These are phyloP conservation scores for Trichopus zeylanicus DNA, from an alignment of 116 monocot genomes.

Conservation along the genomic window DNA sequence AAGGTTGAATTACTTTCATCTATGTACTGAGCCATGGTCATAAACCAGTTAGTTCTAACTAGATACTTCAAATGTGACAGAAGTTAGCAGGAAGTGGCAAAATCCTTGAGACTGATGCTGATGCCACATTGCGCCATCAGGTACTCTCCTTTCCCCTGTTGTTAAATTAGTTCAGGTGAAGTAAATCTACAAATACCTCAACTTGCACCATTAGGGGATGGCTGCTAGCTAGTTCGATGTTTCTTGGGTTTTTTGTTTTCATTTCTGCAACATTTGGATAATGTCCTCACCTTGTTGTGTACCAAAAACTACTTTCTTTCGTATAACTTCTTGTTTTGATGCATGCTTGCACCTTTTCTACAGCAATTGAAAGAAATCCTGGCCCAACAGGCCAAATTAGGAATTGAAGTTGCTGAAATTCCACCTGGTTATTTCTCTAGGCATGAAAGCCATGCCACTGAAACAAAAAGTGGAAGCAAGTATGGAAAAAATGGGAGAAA, in stretches of 20 bases:
- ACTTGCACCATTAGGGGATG: too few species aligned
- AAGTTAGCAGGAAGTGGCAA: conserved; percentile 14
- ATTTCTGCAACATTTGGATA: background rate
- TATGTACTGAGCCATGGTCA: background rate
- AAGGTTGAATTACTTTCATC: conserved; percentile 28
- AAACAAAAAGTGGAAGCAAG: background rate
- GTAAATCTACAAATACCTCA: too few species aligned
- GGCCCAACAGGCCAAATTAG: conserved; percentile 78
- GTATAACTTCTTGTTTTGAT: background rate
- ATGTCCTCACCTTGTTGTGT: background rate
- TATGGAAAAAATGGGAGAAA: conserved; percentile 2
- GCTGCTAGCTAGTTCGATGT: too few species aligned
- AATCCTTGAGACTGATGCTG: conserved; percentile 16
- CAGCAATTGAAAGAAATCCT: conserved; percentile 96
- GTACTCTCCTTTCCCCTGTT: conserved; percentile 18
- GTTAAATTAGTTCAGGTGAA: background rate
- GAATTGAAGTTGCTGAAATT: conserved; percentile 83
- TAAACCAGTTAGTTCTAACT: background rate
- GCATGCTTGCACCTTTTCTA: background rate
- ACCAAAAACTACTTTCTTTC: background rate
- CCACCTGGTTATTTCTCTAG: conserved; percentile 56
- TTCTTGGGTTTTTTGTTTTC: background rate
- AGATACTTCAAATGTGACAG: conserved; percentile 25
- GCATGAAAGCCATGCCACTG: conserved; percentile 16
- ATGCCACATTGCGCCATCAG: conserved; percentile 48